A percentile compares a stretch with the other conserved stretches of the same genome.
phyloP scores from a whole-genome alignment of 148 eudicot genomes.

The Camellia sinensis region DNA sequence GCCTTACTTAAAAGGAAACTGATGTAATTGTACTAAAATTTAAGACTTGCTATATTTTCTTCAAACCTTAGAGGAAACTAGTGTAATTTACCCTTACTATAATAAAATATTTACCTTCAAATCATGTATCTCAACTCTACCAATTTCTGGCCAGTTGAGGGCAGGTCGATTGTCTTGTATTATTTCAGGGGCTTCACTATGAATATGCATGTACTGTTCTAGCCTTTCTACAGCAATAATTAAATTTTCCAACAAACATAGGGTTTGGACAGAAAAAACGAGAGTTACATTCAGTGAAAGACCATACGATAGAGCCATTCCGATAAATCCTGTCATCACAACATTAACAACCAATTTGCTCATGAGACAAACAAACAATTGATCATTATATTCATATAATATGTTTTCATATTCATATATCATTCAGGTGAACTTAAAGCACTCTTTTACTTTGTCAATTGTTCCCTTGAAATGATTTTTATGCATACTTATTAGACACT shows the following conservation, averaged over 20 bases:
- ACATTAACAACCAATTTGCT: neutral
- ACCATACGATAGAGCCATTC: slow-evolving; percentile 89
- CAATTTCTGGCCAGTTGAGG: slow-evolving; percentile 61
- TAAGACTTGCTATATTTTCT: no score
- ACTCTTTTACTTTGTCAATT: neutral
- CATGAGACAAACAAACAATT: slow-evolving; percentile 36
- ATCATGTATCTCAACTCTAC: slow-evolving; percentile 72
- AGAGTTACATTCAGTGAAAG: slow-evolving; percentile 63
- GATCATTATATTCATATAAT: neutral
- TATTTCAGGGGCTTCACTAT: slow-evolving; percentile 77
- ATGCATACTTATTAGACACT: no score
- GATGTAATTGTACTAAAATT: neutral
- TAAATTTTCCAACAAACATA: slow-evolving; percentile 61
- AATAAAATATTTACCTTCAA: slow-evolving; percentile 45
- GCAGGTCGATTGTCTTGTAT: slow-evolving; percentile 63
- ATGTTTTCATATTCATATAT: neutral
- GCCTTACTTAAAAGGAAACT: neutral
- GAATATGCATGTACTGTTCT: slow-evolving; percentile 73
- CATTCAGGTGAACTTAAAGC: neutral
- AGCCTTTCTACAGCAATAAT: slow-evolving; percentile 80
- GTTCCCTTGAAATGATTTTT: neutral
- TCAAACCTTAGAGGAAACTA: no score
- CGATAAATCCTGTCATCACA: slow-evolving; percentile 65
- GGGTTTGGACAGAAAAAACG: slow-evolving; percentile 66
- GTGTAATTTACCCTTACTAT: neutral